Evolutionary conservation across 805 yeast species (phyloP).

Genomic region (Clavispora phyllophila): DNA sequence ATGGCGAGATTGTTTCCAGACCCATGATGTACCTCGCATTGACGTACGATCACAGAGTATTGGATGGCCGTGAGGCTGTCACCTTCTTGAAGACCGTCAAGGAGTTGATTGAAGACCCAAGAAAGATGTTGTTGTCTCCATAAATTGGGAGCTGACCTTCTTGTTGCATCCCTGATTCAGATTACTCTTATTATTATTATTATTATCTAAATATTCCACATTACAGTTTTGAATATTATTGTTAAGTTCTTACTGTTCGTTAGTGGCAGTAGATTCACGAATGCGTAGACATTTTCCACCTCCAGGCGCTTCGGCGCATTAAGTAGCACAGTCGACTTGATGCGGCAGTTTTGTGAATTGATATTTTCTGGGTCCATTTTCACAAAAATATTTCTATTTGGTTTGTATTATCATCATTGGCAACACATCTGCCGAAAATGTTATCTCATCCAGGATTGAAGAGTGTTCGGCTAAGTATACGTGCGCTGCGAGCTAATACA

Average conservation of each 20-base stretch:
- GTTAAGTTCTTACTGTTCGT: background rate
- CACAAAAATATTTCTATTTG: too few relatives aligned
- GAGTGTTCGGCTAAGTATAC: too few relatives aligned
- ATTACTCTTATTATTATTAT: background rate
- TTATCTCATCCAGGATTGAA: too few relatives aligned
- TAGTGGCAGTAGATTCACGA: too few relatives aligned
- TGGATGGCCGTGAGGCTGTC: constrained; percentile 99
- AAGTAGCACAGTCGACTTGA: too few relatives aligned
- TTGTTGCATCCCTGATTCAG: background rate
- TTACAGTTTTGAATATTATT: background rate
- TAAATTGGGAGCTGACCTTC: background rate
- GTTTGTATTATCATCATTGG: too few relatives aligned
- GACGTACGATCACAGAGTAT: constrained; percentile 95
- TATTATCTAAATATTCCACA: background rate
- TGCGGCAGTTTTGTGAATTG: too few relatives aligned
- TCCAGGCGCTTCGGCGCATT: too few relatives aligned
- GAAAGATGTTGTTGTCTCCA: constrained; percentile 74
- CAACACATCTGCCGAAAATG: too few relatives aligned
- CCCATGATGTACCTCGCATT: constrained; percentile 99
- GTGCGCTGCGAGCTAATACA: too few relatives aligned
- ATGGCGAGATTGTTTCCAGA: constrained; percentile 93
- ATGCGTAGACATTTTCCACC: too few relatives aligned
- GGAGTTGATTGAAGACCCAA: constrained; percentile 97
- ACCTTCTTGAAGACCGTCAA: constrained; percentile 93
- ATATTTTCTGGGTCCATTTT: too few relatives aligned